These are phyloP conservation scores for Pythium dissotocum DNA, from an alignment of 352 stramenopile species.

Conservation along the genomic window DNA sequence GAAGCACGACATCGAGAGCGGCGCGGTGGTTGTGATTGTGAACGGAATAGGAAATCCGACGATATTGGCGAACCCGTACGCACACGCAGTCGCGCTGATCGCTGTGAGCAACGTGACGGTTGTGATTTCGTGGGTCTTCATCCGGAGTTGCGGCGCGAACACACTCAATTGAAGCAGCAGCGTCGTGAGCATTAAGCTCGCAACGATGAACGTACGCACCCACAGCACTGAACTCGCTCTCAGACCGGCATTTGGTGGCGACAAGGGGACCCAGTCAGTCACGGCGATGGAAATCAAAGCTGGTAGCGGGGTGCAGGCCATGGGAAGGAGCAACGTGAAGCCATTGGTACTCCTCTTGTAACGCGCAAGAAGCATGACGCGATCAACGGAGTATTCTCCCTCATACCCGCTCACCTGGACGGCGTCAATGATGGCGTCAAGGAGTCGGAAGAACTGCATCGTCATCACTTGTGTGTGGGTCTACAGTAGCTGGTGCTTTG, in stretches of 20 bases:
- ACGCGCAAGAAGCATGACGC: not conserved
- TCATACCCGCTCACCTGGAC: not conserved
- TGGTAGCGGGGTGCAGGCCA: not conserved
- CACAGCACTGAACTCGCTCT: not conserved
- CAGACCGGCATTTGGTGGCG: not conserved
- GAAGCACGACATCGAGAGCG: conserved; percentile 29
- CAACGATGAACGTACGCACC: not conserved
- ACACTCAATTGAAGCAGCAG: not conserved
- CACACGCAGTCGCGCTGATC: not conserved
- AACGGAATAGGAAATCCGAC: conserved; percentile 15
- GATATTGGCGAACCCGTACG: not conserved
- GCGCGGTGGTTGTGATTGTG: conserved; percentile 24
- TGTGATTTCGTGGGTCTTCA: not conserved
- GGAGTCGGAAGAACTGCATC: not conserved
- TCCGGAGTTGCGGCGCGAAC: not conserved
- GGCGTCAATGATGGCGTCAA: not conserved
- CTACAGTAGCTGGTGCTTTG: no score
- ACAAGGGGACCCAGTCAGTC: not conserved
- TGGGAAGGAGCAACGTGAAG: not conserved
- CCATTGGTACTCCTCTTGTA: not conserved
- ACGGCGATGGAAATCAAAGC: not conserved
- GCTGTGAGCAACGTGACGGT: not conserved
- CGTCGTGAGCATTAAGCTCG: not conserved
- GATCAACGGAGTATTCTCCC: conserved; percentile 8
- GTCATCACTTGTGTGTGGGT: no score